Conservation (phyloP, 257 asterid genomes). For the Nicotiana otophora region DNA sequence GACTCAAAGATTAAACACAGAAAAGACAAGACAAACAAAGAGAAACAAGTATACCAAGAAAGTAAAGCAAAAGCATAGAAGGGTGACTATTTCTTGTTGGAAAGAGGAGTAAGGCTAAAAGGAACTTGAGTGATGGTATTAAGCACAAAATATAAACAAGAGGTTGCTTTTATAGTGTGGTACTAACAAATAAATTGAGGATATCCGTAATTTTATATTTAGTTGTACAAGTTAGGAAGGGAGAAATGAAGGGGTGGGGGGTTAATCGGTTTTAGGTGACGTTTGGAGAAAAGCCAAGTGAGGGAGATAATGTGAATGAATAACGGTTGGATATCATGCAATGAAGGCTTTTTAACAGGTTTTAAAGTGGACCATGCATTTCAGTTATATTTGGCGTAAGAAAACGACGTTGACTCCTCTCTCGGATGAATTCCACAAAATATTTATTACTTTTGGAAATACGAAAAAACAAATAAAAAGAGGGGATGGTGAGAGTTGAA, state of each 20-base stretch:
- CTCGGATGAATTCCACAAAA: neutral
- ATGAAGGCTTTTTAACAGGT: constrained; percentile 12
- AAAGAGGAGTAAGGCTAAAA: neutral
- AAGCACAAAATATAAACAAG: neutral
- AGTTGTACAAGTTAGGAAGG: neutral
- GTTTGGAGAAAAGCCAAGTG: constrained; percentile 20
- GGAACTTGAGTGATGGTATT: neutral
- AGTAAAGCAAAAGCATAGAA: neutral
- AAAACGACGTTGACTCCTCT: neutral
- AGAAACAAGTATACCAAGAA: neutral
- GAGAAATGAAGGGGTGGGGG: neutral
- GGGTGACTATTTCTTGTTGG: neutral
- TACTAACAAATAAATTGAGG: neutral
- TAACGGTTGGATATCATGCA: constrained; percentile 18
- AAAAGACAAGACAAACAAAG: neutral
- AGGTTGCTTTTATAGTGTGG: neutral
- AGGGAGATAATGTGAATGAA: constrained; percentile 22
- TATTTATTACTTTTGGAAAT: too few species aligned
- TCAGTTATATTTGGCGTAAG: neutral
- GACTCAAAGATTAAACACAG: neutral
- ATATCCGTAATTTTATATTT: neutral
- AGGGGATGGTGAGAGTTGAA: too few species aligned
- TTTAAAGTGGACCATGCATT: constrained; percentile 22
- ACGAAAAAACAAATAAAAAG: too few species aligned
- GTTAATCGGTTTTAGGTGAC: neutral